Conservation (phyloP, 2,329 filamentous ascomycete genomes). For the Aspergillus nomiae region DNA sequence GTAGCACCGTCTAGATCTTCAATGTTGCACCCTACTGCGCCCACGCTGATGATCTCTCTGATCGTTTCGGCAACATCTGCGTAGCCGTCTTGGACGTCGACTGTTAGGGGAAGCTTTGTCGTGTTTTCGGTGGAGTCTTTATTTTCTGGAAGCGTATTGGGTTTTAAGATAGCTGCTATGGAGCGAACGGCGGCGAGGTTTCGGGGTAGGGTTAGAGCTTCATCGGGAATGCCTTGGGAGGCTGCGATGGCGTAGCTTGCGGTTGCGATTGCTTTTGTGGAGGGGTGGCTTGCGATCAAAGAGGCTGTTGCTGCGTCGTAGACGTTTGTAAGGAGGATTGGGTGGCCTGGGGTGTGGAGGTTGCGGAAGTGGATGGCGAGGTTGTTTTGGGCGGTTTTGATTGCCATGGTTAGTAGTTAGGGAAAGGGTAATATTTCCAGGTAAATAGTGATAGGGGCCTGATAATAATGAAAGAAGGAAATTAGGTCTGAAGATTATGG, state of each 20-base stretch:
- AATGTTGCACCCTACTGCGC: conserved; percentile 61
- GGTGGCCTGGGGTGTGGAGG: conserved; percentile 55
- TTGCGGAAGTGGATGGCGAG: conserved; percentile 36
- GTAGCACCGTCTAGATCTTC: conserved; percentile 53
- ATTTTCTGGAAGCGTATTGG: conserved; percentile 20
- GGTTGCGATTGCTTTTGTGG: conserved; percentile 50
- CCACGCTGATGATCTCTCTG: conserved; percentile 49
- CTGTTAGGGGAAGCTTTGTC: conserved; percentile 44
- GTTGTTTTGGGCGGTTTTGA: conserved; percentile 15
- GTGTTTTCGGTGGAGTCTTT: neutral
- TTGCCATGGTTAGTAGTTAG: neutral
- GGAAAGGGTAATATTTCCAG: neutral
- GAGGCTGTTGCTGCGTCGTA: conserved; percentile 56
- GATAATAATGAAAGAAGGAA: neutral
- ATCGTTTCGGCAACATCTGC: conserved; percentile 46
- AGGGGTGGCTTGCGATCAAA: conserved; percentile 41
- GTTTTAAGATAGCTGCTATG: conserved; percentile 52
- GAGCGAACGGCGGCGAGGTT: conserved; percentile 53
- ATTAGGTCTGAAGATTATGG: neutral
- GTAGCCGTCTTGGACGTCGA: conserved; percentile 65
- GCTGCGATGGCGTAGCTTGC: conserved; percentile 56
- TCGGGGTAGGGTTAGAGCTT: conserved; percentile 52
- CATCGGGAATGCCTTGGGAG: conserved; percentile 48
- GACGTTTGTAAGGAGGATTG: conserved; percentile 58
- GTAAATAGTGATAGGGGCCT: neutral